A percentile compares a stretch with the other conserved stretches of the same genome.
phyloP scores from a whole-genome alignment of 208 protist species.

The Tritrichomonas musculus region DNA sequence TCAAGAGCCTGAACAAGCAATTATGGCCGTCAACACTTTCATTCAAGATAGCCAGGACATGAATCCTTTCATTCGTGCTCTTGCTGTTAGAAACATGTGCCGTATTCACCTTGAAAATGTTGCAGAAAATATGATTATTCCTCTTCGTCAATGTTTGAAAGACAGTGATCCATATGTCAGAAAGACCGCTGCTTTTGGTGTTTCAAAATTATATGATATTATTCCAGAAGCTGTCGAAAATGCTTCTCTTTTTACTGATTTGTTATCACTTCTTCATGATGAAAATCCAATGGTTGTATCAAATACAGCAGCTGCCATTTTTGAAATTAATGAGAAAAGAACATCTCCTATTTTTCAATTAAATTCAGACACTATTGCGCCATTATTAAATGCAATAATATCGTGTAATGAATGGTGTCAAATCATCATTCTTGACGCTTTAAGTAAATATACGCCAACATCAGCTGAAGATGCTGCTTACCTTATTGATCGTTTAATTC shows the following conservation, averaged over 20 bases:
- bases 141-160: background rate
- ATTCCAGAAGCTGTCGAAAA: slow-evolving; percentile 71
- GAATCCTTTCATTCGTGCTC: background rate
- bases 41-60: slow-evolving; percentile 17
- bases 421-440: slow-evolving; percentile 88
- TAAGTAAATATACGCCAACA: slow-evolving; percentile 56
- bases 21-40: slow-evolving; percentile 25
- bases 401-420: slow-evolving; percentile 95
- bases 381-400: slow-evolving; percentile 80
- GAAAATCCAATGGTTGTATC: slow-evolving; percentile 86
- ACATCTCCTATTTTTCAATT: slow-evolving; percentile 59
- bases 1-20: slow-evolving; percentile 23
- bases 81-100: slow-evolving; percentile 29
- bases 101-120: slow-evolving; percentile 23
- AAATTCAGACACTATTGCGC: slow-evolving; percentile 67
- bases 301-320: slow-evolving; percentile 83
- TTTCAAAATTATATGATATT: slow-evolving; percentile 91
- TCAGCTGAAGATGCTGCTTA: slow-evolving; percentile 63
- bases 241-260: slow-evolving; percentile 62
- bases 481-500: slow-evolving; percentile 80
- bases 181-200: slow-evolving; percentile 86
- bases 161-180: slow-evolving; percentile 59
- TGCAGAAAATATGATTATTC: slow-evolving; percentile 26
- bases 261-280: slow-evolving; percentile 76
- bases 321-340: slow-evolving; percentile 73